Conservation (phyloP, 2,329 filamentous ascomycete genomes). For the Sclerotinia borealis region DNA sequence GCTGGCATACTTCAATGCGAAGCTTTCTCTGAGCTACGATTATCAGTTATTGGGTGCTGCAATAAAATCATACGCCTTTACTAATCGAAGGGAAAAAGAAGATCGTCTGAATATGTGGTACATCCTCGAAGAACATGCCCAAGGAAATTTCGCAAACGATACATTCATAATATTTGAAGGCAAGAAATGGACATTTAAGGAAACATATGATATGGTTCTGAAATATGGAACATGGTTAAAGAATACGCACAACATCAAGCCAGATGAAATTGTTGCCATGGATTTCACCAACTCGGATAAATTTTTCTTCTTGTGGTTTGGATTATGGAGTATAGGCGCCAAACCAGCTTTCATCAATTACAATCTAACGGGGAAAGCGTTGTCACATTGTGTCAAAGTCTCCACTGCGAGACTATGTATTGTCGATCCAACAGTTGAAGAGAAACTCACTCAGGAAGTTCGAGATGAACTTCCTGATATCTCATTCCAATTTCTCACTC, state of each 20-base stretch:
- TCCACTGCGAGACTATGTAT: conserved; percentile 63
- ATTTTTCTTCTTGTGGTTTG: conserved; percentile 68
- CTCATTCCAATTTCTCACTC: conserved; percentile 55
- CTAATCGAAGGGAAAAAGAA: conserved; percentile 43
- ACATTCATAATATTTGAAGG: conserved; percentile 64
- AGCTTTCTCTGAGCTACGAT: conserved; percentile 62
- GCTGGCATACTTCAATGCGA: conserved; percentile 74
- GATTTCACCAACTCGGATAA: conserved; percentile 76
- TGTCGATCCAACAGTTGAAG: conserved; percentile 56
- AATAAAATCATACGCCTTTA: conserved; percentile 40
- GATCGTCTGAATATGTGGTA: conserved; percentile 72
- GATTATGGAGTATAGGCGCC: conserved; percentile 76
- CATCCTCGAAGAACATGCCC: conserved; percentile 60
- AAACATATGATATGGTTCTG: conserved; percentile 64
- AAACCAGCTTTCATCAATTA: conserved; percentile 86
- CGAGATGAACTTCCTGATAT: conserved; percentile 44
- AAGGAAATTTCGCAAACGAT: conserved; percentile 45
- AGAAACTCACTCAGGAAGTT: conserved; percentile 53
- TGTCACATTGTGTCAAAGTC: conserved; percentile 67
- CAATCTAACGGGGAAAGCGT: conserved; percentile 64
- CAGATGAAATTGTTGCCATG: conserved; percentile 72
- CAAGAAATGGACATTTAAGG: conserved; percentile 63
- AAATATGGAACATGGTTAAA: conserved; percentile 73
- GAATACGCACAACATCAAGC: conserved; percentile 54
- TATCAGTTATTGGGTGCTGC: conserved; percentile 50